phyloP scores from a whole-genome alignment of 805 yeast genomes.

The Ogataea wickerhamii region DNA sequence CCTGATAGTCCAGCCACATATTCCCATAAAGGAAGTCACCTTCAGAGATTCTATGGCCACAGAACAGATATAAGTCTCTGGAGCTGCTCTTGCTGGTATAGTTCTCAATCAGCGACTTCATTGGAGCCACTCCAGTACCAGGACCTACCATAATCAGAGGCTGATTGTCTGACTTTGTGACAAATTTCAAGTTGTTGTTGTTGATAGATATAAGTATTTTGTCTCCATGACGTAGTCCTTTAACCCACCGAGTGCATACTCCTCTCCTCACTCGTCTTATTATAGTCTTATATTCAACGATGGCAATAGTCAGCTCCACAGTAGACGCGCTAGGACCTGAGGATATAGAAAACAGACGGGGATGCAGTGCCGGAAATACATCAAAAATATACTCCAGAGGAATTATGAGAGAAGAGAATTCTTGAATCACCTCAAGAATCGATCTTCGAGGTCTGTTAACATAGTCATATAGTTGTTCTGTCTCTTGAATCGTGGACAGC shows the following conservation, averaged over 20 bases:
- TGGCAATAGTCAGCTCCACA: constrained; percentile 72
- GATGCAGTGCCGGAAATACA: constrained; percentile 71
- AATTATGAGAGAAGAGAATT: constrained; percentile 69
- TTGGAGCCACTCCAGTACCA: constrained; percentile 97
- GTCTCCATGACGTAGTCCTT: constrained; percentile 45
- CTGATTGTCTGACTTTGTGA: constrained; percentile 1
- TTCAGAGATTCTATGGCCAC: constrained; percentile 65
- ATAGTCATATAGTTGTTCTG: constrained; percentile 82
- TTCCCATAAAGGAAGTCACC: constrained; percentile 68
- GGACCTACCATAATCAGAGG: constrained; percentile 80
- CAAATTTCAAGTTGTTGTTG: constrained; percentile 40
- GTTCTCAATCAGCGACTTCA: constrained; percentile 62
- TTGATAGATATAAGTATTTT: constrained; percentile 50
- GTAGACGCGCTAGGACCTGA: constrained; percentile 42
- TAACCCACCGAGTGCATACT: constrained; percentile 75
- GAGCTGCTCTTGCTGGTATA: constrained; percentile 17
- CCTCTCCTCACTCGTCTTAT: constrained; percentile 75
- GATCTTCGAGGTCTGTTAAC: constrained; percentile 93
- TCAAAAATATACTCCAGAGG: constrained; percentile 78
- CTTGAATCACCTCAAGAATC: constrained; percentile 75
- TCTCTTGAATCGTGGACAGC: constrained; percentile 65
- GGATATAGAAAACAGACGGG: constrained; percentile 83
- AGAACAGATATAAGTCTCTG: constrained; percentile 51
- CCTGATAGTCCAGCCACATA: constrained; percentile 42
- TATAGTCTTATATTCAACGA: constrained; percentile 83